These are phyloP conservation scores for Xylariaceae sp. DNA, from an alignment of 2,329 filamentous ascomycete species.

Conservation along the genomic window DNA sequence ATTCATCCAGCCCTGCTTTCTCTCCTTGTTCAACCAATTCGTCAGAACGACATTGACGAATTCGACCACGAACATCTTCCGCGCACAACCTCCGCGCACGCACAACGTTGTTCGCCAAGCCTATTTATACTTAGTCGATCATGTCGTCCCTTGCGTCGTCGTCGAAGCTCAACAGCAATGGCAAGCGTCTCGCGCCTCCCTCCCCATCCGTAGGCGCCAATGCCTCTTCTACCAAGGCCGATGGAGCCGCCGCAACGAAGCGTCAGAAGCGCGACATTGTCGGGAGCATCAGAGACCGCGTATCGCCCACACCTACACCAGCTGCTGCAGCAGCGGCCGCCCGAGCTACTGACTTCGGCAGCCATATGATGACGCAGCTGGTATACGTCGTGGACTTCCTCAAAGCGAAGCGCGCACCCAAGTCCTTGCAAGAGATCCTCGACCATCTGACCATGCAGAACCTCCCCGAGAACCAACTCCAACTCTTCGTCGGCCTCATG, in stretches of 20 bases:
- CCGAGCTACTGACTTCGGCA: conserved; percentile 66
- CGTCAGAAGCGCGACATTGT: conserved; percentile 53
- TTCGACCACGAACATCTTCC: conserved; percentile 8
- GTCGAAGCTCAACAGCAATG: conserved; percentile 52
- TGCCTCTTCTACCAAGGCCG: conserved; percentile 45
- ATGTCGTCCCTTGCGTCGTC: conserved; percentile 54
- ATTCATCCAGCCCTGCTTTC: conserved; percentile 11
- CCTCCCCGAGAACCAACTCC: conserved; percentile 56
- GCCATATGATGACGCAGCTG: conserved; percentile 80
- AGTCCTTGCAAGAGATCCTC: conserved; percentile 71
- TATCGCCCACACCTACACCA: conserved; percentile 28
- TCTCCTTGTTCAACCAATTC: conserved; percentile 10
- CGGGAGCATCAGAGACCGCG: conserved; percentile 20
- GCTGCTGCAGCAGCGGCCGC: conserved; percentile 37
- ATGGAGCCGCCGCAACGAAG: conserved; percentile 37
- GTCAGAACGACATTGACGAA: conserved; percentile 11
- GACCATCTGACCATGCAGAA: conserved; percentile 70
- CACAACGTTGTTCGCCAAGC: neutral
- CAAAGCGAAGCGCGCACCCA: conserved; percentile 61
- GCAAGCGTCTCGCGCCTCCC: conserved; percentile 49
- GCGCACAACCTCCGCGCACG: neutral
- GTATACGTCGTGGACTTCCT: conserved; percentile 82
- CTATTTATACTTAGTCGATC: conserved; percentile 41
- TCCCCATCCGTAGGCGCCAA: conserved; percentile 55
- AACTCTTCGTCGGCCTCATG: conserved; percentile 62